Evolutionary conservation across 441 rosid genomes (phyloP).

Genomic region (Erodium moschatum): DNA sequence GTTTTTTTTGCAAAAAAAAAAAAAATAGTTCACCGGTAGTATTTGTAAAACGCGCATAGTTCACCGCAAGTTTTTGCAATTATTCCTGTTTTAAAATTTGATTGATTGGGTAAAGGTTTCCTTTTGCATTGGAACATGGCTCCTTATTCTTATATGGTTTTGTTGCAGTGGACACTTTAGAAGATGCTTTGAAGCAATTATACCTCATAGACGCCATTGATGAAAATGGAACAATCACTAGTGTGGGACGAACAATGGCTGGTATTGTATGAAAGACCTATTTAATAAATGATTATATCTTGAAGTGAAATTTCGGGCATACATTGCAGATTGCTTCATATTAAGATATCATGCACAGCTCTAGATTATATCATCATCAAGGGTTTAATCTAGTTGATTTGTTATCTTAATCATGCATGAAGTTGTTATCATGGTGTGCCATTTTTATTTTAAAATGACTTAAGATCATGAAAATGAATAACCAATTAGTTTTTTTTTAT

Average conservation of each 20-base stretch:
- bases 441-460: too few relatives aligned
- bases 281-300: slow-evolving; percentile 5
- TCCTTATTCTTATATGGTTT: slow-evolving; percentile 24
- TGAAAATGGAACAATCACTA: slow-evolving; percentile 77
- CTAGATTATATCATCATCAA: not conserved
- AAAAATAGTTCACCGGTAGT: too few relatives aligned
- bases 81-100: too few relatives aligned
- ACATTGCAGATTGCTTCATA: not conserved
- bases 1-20: too few relatives aligned
- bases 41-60: too few relatives aligned
- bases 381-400: not conserved
- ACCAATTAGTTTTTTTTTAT: too few relatives aligned
- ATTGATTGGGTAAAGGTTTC: too few relatives aligned
- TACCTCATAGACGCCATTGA: slow-evolving; percentile 88
- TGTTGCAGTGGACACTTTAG: slow-evolving; percentile 69
- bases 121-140: slow-evolving; percentile 10
- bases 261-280: slow-evolving; percentile 41
- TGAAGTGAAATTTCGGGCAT: not conserved
- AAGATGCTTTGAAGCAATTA: slow-evolving; percentile 85
- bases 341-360: not conserved
- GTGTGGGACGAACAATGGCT: slow-evolving; percentile 76
- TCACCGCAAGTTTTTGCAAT: too few relatives aligned
- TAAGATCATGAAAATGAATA: not conserved
- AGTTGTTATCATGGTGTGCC: not conserved
- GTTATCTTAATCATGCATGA: too few relatives aligned